Evolutionary conservation across 2,329 filamentous ascomycete species (phyloP).

Genomic region (Didymella exigua): DNA sequence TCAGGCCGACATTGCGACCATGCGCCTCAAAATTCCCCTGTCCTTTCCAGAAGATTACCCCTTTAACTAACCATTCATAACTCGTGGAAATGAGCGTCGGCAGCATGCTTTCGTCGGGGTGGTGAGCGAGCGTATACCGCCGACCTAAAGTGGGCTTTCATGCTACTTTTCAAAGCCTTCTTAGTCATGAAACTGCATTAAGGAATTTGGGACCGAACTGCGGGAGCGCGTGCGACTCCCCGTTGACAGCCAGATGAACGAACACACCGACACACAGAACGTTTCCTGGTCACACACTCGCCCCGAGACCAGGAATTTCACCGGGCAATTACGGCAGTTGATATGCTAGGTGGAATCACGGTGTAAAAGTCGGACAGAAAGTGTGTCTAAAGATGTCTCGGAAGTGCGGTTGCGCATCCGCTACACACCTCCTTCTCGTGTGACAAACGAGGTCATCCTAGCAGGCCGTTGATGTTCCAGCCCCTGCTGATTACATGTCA

Average conservation of each 20-base stretch:
- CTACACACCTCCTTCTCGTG: constrained; percentile 1
- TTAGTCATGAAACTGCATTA: constrained; percentile 8
- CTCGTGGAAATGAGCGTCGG: constrained; percentile 27
- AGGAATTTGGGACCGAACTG: constrained; percentile 18
- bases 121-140: constrained; percentile 20
- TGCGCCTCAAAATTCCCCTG: constrained; percentile 34
- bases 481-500: constrained; percentile 1
- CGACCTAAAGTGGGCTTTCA: constrained; percentile 6
- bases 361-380: constrained; percentile 10
- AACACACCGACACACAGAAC: constrained; percentile 23
- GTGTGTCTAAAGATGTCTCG: constrained; percentile 12
- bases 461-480: neutral
- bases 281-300: constrained; percentile 8
- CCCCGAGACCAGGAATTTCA: constrained; percentile 2
- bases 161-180: neutral
- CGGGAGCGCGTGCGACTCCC: constrained; percentile 29
- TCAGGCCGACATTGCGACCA: constrained; percentile 27
- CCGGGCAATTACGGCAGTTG: constrained; percentile 10
- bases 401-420: constrained; percentile 11
- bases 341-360: constrained; percentile 1
- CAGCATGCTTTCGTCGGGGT: constrained; percentile 19
- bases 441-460: constrained; percentile 12
- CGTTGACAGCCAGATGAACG: constrained; percentile 25
- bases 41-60: constrained; percentile 48
- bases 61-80: constrained; percentile 33